Base-by-base conservation (phyloP, 2,329 filamentous ascomycete species). In the Colletotrichum sp. region DNA sequence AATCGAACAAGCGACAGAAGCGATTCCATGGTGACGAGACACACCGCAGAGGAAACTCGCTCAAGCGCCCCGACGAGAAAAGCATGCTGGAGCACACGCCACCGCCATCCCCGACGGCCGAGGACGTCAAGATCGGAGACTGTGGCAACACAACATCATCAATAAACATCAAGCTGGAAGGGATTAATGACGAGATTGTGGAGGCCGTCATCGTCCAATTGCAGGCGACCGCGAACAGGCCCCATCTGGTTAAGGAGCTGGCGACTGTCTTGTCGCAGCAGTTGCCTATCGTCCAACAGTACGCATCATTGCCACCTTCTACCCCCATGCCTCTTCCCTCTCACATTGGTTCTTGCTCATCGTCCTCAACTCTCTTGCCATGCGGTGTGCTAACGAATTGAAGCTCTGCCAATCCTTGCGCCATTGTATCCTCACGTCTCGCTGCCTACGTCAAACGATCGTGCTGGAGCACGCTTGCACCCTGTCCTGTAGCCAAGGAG, bases 171-270 rank as follows among this genome's bases (percentile, higher is more conserved):
- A 94, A 98, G 83, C 91, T 95, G 68, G 93, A 96, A 78, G 92
- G 92, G 52, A 96, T 99, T 85, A 95, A 96, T 83, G 97, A 99
- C 84, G 96, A 98, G 82, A 98, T 99, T 80, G 96, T 99, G 68
- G 94, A 98, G 83, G 95, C 93, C 18, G 95, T 98, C 65, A 95
- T 99, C 81, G 87, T 95, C 80, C 96, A 98, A 86, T 89, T 99
- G 72, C 93, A 98, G 84, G 94, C 94, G 83, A 98, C 96, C 2
- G 94, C 93, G 77, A 99, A 99, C 85, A 91, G 96, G 71, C 97
- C 97, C 72, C 96, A 98, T 85, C 89, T 99, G 34, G 95, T 99
- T 78, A 98, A 98, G 86, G 96, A 99, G 86, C 91, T 99, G 63
- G 95, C 96, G 69, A 91, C 93, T 16, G 91, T 98, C 68, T 90